phyloP scores from a whole-genome alignment of 1,284 basidiomycete genomes.

The Melampsora occidentalis region DNA sequence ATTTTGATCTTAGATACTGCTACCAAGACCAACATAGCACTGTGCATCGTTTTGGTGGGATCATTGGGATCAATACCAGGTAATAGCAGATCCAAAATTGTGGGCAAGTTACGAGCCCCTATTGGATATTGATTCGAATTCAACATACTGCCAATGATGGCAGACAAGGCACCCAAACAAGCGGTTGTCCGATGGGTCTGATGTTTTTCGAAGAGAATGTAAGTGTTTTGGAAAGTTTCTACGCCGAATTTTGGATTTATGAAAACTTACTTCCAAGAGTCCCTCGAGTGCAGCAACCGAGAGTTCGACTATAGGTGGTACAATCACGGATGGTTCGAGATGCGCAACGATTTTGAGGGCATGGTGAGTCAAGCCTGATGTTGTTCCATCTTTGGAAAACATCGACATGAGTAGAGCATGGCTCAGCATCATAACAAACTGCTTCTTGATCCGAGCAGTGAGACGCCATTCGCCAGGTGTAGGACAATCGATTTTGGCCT shows the following conservation, averaged over 20 bases:
- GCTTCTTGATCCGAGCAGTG: slow-evolving; percentile 74
- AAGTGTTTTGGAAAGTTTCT: slow-evolving; percentile 45
- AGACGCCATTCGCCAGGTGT: slow-evolving; percentile 74
- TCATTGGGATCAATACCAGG: slow-evolving; percentile 95
- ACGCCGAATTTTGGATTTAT: background rate
- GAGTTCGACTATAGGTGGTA: slow-evolving; percentile 88
- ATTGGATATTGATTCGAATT: slow-evolving; percentile 71
- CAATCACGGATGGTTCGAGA: slow-evolving; percentile 79
- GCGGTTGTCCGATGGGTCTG: slow-evolving; percentile 86
- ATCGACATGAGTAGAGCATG: slow-evolving; percentile 88
- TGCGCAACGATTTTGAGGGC: slow-evolving; percentile 71
- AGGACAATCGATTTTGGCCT: slow-evolving; percentile 73
- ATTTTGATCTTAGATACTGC: slow-evolving; percentile 65
- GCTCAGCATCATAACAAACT: slow-evolving; percentile 76
- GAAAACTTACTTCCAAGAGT: slow-evolving; percentile 71
- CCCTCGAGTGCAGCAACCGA: slow-evolving; percentile 86
- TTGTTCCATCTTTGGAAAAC: slow-evolving; percentile 72
- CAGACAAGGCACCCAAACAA: slow-evolving; percentile 80
- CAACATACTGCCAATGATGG: slow-evolving; percentile 73
- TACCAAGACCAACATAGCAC: slow-evolving; percentile 52
- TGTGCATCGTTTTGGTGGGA: slow-evolving; percentile 75
- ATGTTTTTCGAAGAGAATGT: background rate
- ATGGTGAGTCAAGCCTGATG: slow-evolving; percentile 67
- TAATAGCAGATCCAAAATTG: slow-evolving; percentile 81
- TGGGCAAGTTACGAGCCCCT: slow-evolving; percentile 82